Conservation (phyloP, 768 basidiomycete genomes). For the Naganishia friedmannii region DNA sequence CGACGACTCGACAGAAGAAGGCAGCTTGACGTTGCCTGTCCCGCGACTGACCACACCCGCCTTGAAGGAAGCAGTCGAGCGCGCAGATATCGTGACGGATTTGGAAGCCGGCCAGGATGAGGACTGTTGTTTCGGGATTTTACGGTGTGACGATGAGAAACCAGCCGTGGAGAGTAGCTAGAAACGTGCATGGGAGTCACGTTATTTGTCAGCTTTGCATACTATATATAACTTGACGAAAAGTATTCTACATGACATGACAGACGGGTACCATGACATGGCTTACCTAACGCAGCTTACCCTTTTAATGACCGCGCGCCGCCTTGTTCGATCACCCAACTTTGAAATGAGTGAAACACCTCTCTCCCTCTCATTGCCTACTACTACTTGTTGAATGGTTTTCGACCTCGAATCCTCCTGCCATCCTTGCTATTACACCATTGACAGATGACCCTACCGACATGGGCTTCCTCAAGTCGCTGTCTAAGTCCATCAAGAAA, state of each 20-base stretch:
- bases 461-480: constrained; percentile 24
- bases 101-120: not conserved
- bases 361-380: too few relatives aligned
- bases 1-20: not conserved
- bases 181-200: not conserved
- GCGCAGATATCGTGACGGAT: not conserved
- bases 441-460: not conserved
- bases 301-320: too few relatives aligned
- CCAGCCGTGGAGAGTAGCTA: not conserved
- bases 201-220: not conserved
- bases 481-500: constrained; percentile 10
- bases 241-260: too few relatives aligned
- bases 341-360: too few relatives aligned
- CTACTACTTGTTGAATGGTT: too few relatives aligned
- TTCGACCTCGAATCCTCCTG: not conserved
- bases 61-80: too few relatives aligned
- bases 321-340: too few relatives aligned
- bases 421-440: not conserved
- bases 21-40: not conserved
- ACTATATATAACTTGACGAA: not conserved
- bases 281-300: too few relatives aligned
- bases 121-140: constrained; percentile 17
- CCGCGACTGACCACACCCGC: not conserved
- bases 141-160: not conserved
- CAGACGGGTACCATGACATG: too few relatives aligned